These are phyloP conservation scores for Lactarius trivialis DNA, from an alignment of 768 basidiomycete genomes.

Conservation along the genomic window DNA sequence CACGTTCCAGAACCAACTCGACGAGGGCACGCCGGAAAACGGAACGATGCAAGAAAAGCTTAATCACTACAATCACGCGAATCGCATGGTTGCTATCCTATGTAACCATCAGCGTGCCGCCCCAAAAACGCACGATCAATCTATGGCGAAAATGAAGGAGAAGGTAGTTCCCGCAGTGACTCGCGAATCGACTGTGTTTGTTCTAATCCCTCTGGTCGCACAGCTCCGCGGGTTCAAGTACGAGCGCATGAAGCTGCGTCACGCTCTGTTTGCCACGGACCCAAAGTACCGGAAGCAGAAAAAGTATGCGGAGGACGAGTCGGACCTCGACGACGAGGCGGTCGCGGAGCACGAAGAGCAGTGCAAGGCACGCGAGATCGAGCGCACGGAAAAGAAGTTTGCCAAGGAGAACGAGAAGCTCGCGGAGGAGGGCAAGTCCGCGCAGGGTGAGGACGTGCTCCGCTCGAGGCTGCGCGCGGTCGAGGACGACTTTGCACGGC, in stretches of 20 bases:
- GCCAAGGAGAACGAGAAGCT: slow-evolving; percentile 89
- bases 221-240: slow-evolving; percentile 89
- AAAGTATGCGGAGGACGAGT: slow-evolving; percentile 75
- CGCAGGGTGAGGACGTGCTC: slow-evolving; percentile 54
- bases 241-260: slow-evolving; percentile 94
- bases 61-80: slow-evolving; percentile 94
- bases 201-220: not conserved
- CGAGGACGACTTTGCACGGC: slow-evolving; percentile 66
- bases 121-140: slow-evolving; percentile 86
- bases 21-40: slow-evolving; percentile 59
- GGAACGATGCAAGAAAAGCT: slow-evolving; percentile 91
- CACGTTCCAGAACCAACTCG: slow-evolving; percentile 89
- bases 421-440: slow-evolving; percentile 58
- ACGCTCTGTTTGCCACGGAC: slow-evolving; percentile 74
- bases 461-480: slow-evolving; percentile 63
- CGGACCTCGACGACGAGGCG: slow-evolving; percentile 92
- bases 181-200: no score
- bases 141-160: slow-evolving; percentile 90
- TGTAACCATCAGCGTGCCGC: slow-evolving; percentile 98
- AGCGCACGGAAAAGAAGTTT: slow-evolving; percentile 90
- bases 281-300: slow-evolving; percentile 76
- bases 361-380: slow-evolving; percentile 73
- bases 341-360: slow-evolving; percentile 74
- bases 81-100: slow-evolving; percentile 92
- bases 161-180: slow-evolving; percentile 49